Conservation (phyloP, 305 asterid species). For the Fraxinus angustifolia region DNA sequence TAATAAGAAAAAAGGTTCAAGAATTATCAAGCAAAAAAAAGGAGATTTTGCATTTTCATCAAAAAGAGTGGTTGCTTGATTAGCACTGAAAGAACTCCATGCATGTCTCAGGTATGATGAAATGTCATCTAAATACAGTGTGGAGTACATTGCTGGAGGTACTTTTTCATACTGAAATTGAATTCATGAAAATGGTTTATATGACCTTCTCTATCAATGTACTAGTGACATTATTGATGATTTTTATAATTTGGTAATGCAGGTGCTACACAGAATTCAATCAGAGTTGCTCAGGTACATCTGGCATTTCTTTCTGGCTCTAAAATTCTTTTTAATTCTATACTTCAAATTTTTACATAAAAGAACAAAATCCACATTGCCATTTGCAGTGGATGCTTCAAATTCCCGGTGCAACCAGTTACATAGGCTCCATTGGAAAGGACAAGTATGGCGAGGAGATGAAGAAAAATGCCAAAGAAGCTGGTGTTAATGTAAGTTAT, state of each 20-base stretch:
- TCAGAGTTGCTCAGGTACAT: constrained; percentile 43
- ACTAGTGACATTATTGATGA: neutral
- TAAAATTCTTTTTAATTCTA: neutral
- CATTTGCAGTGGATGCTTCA: constrained; percentile 87
- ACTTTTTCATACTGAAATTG: neutral
- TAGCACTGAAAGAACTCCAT: neutral
- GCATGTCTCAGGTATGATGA: constrained; percentile 40
- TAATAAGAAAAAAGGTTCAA: neutral
- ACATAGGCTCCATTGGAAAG: constrained; percentile 89
- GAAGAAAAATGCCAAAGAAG: constrained; percentile 66
- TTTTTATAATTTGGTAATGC: constrained; percentile 6
- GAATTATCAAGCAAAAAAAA: neutral
- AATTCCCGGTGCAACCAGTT: constrained; percentile 88
- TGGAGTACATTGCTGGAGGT: constrained; percentile 54
- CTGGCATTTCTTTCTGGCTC: constrained; percentile 1
- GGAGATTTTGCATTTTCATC: neutral
- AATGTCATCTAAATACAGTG: constrained; percentile 34
- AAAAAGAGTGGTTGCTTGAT: neutral
- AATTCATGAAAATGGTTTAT: neutral
- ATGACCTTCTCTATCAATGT: neutral
- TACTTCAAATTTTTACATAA: neutral
- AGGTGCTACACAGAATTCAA: constrained; percentile 54
- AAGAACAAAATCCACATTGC: constrained; percentile 12
- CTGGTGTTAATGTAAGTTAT: constrained; percentile 68
- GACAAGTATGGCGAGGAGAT: constrained; percentile 89